Base-by-base conservation (phyloP, 139 green algal genomes). In the Coelastrella sp. region DNA sequence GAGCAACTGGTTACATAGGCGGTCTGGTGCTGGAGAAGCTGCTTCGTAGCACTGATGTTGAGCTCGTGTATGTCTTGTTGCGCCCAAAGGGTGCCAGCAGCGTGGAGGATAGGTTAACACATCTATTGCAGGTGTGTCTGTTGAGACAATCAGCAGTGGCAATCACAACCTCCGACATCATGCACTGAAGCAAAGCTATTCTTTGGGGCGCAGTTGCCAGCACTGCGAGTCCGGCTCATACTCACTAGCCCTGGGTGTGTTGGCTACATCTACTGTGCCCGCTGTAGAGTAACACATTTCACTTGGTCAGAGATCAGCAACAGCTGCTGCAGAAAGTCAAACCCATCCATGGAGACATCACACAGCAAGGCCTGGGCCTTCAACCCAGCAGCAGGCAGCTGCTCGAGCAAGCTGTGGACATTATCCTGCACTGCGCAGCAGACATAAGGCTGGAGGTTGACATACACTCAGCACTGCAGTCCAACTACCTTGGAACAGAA, bases 381-480 rank as follows among this genome's bases (percentile, higher is more conserved):
- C 0, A 56, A 5, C 13, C 80, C 16, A 13, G 11, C 11, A 10
- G 6, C 16, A 22, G 14, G 16, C 14, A 23, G 6, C 6, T 7
- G 6, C 17, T 22, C 6, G 20, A 19, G 57, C 20, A 81, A 11
- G 0, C n/a, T 14, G 23, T 82, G 74, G 57, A 91, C 4, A 80
- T 91, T 71, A 88, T 91, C 57, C 59, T 89, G 71, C 88, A 91
- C 88, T 80, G 57, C 5, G 88, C 88, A 61, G 88, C 88, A 59
- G 86, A 90, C 61, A 95, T 96, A 32, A 73, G 88, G 16, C 92
- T 96, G 32, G 92, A 95, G 73, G 93, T 93, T 16, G 90, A 90
- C 73, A 92, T 96, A 17, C 93, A 95, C 59, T 75, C 77, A 16
- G 92, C 93, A 0, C 81, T 96, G 85, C 23, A 4, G 4, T 85